Conservation (phyloP, 1,139 yeast species). For the Debaryomyces psychrophilus region DNA sequence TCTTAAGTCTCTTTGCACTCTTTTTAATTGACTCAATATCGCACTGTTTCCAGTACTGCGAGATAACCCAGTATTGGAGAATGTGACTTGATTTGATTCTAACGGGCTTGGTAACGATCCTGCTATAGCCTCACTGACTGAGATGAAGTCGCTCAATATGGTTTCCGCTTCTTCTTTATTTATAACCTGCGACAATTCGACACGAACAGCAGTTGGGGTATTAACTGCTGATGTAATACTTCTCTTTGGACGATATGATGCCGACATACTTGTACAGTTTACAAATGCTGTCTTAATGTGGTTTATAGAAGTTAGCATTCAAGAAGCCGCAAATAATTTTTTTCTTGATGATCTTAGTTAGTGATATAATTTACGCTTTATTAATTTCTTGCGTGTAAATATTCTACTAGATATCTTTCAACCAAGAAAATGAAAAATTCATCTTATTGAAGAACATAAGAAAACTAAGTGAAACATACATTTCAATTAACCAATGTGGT, state of each 20-base stretch:
- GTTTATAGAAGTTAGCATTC: background rate
- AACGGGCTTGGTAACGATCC: constrained; percentile 23
- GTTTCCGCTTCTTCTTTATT: constrained; percentile 47
- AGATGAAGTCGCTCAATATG: constrained; percentile 50
- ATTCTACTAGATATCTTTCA: background rate
- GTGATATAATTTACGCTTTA: constrained; percentile 9
- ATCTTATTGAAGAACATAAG: constrained; percentile 1
- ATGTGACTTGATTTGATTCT: constrained; percentile 2
- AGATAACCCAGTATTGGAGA: constrained; percentile 23
- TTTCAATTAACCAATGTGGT: constrained; percentile 4
- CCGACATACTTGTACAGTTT: constrained; percentile 23
- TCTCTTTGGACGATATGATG: constrained; percentile 39
- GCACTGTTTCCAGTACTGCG: constrained; percentile 34
- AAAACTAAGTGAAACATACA: background rate
- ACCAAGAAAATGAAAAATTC: constrained; percentile 2
- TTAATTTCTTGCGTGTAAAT: background rate
- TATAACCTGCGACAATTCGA: constrained; percentile 31
- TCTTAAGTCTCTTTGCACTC: constrained; percentile 71
- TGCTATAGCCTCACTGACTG: constrained; percentile 35
- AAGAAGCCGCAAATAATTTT: constrained; percentile 12
- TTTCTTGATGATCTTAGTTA: constrained; percentile 10
- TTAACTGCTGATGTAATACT: constrained; percentile 49
- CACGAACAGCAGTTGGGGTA: constrained; percentile 50
- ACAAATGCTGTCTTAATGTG: background rate
- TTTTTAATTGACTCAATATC: constrained; percentile 58